Conservation (phyloP, 345 rosid genomes). For the Citrus maxima region DNA sequence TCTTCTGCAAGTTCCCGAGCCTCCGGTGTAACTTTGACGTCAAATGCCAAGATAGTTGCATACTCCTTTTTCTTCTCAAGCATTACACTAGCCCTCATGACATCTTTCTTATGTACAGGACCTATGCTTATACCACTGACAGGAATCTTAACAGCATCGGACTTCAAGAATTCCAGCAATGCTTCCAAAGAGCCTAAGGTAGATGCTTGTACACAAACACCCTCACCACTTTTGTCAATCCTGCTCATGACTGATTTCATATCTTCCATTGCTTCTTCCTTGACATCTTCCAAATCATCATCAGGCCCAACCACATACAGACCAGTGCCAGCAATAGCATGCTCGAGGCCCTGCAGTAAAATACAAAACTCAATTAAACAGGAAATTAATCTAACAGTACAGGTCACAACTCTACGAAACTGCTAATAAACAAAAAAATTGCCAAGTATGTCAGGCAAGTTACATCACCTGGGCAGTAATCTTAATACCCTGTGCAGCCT, state of each 20-base stretch:
- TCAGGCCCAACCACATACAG: conserved; percentile 74
- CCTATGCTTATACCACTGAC: conserved; percentile 92
- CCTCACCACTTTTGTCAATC: conserved; percentile 86
- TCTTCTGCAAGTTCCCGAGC: conserved; percentile 88
- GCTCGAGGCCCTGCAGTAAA: conserved; percentile 73
- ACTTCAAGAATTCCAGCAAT: conserved; percentile 80
- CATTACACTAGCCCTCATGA: conserved; percentile 94
- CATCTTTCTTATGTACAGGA: conserved; percentile 89
- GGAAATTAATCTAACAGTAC: neutral
- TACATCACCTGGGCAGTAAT: conserved; percentile 77
- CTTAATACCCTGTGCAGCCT: conserved; percentile 97
- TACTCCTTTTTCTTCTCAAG: conserved; percentile 90
- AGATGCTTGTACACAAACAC: conserved; percentile 94
- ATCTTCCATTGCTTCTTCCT: conserved; percentile 74
- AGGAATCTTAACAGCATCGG: conserved; percentile 83
- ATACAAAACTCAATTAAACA: conserved; percentile 4
- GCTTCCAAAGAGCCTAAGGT: conserved; percentile 97
- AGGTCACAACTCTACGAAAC: neutral
- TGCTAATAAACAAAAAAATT: neutral
- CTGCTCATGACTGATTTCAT: conserved; percentile 83
- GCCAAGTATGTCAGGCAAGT: neutral
- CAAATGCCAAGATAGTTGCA: conserved; percentile 94
- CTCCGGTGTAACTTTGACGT: conserved; percentile 88
- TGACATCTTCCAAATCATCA: conserved; percentile 72
- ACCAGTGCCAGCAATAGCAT: conserved; percentile 94